These are phyloP conservation scores for Russula lepida DNA, from an alignment of 768 basidiomycete species.

Conservation along the genomic window DNA sequence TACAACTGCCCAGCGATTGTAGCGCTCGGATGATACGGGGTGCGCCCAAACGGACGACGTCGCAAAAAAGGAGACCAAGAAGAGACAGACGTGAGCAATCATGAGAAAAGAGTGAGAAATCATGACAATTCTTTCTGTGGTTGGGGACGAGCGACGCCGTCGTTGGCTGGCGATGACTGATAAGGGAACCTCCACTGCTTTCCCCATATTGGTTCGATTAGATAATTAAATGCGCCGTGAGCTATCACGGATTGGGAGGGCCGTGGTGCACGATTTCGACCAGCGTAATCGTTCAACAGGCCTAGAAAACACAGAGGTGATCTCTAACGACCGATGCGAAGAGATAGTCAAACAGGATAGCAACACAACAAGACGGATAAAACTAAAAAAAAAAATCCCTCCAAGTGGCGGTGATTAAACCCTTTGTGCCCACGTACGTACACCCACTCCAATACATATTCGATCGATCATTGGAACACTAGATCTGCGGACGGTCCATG, in stretches of 20 bases:
- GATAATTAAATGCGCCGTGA: too few species aligned
- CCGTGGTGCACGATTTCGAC: not conserved
- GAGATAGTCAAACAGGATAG: slow-evolving; percentile 12
- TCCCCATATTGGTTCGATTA: not conserved
- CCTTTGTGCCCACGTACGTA: not conserved
- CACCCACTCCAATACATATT: not conserved
- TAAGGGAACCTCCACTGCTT: too few species aligned
- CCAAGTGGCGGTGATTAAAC: not conserved
- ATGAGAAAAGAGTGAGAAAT: slow-evolving; percentile 5
- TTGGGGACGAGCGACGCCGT: not conserved
- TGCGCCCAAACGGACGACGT: not conserved
- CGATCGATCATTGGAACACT: not conserved
- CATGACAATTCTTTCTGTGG: not conserved
- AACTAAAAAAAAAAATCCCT: not conserved
- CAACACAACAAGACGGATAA: slow-evolving; percentile 9
- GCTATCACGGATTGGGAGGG: too few species aligned
- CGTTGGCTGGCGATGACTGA: not conserved
- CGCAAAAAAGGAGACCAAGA: not conserved
- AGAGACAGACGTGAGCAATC: not conserved
- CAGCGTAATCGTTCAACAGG: not conserved
- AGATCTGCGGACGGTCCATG: slow-evolving; percentile 12
- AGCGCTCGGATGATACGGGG: not conserved
- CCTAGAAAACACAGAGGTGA: not conserved
- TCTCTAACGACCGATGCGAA: not conserved
- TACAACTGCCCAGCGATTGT: not conserved